phyloP scores from a whole-genome alignment of 495 filamentous ascomycete genomes.

The Penicillium cataractarum region DNA sequence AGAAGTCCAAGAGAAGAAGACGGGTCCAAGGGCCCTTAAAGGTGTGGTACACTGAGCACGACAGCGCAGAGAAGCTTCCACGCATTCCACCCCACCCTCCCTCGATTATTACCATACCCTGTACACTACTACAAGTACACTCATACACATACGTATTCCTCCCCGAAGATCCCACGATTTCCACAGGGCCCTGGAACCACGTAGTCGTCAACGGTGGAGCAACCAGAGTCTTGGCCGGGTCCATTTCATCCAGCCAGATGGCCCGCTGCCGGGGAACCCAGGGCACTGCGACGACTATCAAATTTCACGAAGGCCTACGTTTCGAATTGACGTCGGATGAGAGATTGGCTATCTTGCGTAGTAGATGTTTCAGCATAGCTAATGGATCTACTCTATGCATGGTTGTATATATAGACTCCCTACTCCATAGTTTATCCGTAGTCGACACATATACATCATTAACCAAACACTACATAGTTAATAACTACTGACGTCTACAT shows the following conservation, averaged over 20 bases:
- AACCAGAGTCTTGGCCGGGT: constrained; percentile 24
- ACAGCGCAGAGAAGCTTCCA: constrained; percentile 8
- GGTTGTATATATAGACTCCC: neutral
- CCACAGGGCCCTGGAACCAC: constrained; percentile 4
- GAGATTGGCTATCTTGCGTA: neutral
- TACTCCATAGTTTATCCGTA: no score
- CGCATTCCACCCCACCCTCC: constrained; percentile 3
- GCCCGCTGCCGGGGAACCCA: constrained; percentile 18
- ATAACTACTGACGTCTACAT: neutral
- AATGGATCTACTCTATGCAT: no score
- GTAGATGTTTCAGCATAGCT: neutral
- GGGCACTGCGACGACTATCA: constrained; percentile 10
- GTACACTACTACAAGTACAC: neutral
- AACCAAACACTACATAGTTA: no score
- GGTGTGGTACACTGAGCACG: constrained; percentile 4
- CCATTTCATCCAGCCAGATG: constrained; percentile 21
- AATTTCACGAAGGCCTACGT: neutral
- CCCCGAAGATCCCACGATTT: neutral
- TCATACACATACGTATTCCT: neutral
- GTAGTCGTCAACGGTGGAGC: constrained; percentile 37
- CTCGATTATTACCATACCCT: neutral
- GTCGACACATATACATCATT: no score
- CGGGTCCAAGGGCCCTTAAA: neutral
- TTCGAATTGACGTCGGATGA: constrained; percentile 14
- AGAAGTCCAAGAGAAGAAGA: constrained; percentile 8